Base-by-base conservation (phyloP, 495 filamentous ascomycete species). In the Tuber borchii region DNA sequence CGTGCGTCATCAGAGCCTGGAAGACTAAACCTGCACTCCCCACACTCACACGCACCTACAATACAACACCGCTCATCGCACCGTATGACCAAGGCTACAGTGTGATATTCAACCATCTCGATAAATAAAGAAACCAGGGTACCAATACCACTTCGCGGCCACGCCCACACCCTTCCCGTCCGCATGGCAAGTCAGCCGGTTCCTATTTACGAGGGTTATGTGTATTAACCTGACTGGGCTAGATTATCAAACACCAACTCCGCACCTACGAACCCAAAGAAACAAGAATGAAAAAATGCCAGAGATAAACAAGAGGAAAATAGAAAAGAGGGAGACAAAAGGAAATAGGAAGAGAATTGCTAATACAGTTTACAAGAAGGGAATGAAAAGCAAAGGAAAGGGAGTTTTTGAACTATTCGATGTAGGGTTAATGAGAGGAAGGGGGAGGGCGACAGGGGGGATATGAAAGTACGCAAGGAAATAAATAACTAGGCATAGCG, bases 341-440 rank as follows among this genome's bases (percentile, higher is more conserved):
- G 56, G n/a, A 34, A 19, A 65, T 7, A 65, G 26, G 5, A 65
- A 34, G 26, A 34, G 56, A 34, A 65, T 65, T 65, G 26, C 26
- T 65, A 65, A 65, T 34, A 65, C 56, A 65, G 26, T 65, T 65
- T 65, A 65, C 56, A 65, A 65, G 56, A 65, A 65, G 56, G 34
- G 56, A 34, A 34, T 34, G 14, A 31, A 14, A 26, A 65, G 34
- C 31, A 65, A 65, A 61, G 34, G 56, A 5, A 56, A 56, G 48
- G 1, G 26, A 26, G 1, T 61, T 31, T 61, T 61, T n/a, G 14
- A 61, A 9, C 9, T 19, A 61, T 61, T 6, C 16, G n/a, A 61
- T 14, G n/a, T 1, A n/a, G n/a, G 2, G 7, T n/a, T n/a, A 19
- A 8, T 22, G 4, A 14, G 56, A 3, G 56, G 31, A 65, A 43